Base-by-base conservation (phyloP, 2,329 filamentous ascomycete species). In the Colletotrichum falcatum region DNA sequence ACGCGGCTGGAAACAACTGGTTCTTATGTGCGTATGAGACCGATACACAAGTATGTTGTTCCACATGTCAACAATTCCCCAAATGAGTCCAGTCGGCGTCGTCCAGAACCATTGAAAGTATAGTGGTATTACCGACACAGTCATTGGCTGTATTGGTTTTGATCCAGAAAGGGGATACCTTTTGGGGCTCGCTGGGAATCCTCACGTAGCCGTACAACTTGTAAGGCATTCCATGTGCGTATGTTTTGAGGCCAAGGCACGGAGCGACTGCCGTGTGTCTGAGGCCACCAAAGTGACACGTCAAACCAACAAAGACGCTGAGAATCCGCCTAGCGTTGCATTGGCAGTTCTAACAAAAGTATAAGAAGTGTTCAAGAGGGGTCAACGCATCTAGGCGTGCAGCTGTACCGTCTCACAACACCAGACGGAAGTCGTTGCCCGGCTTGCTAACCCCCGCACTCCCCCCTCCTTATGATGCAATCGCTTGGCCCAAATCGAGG, bases 381-480 rank as follows among this genome's bases (percentile, higher is more conserved):
- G 23, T 28, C 9, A 30, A n/a, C 58, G n/a, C 42, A 7, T 35
- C 18, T 12, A 48, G 18, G 30, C 39, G 30, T 26, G 62, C 46
- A 60, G 33, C 55, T 55, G 23, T 23, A 14, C 30, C 26, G 54
- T 48, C 30, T 26, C 8, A 18, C 20, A 35, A 39, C 59, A 26
- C 44, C 59, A 42, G 35, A 51, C 66, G 66, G 66, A 70, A 66
- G 48, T 66, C 66, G 55, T 70, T 70, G 62, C 48, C 66, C 66
- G 66, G 55, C 48, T 30, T 30, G 39, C 42, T 61, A 42, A 28
- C 55, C 66, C 66, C 66, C 66, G 66, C 66, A 70, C 48, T 60
- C 55, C 53, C 66, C 66, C 62, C 66, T 54, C 23, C n/a, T 56
- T 66, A 69, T 69, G 66, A 66, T 66, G 62, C 66, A 69, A 69